A percentile compares a stretch with the other conserved stretches of the same genome.
Evolutionary conservation across 1,284 basidiomycete species (phyloP).

Genomic region (Irpex sp.): DNA sequence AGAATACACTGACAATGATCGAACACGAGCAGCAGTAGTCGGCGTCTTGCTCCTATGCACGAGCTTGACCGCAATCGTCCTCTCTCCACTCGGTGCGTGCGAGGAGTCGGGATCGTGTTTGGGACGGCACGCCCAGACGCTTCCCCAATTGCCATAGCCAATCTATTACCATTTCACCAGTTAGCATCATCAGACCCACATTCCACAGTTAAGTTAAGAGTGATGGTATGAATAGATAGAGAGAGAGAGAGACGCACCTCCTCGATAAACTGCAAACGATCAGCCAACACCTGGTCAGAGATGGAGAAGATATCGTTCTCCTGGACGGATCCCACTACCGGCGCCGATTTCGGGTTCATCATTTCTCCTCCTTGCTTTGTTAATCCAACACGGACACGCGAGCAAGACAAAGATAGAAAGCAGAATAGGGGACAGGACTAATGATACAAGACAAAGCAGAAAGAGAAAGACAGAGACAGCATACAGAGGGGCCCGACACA

Average conservation of each 20-base stretch:
- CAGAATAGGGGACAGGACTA: neutral
- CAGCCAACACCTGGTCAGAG: slow-evolving; percentile 58
- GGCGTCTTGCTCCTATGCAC: slow-evolving; percentile 76
- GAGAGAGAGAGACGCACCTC: slow-evolving; percentile 52
- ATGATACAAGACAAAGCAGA: neutral
- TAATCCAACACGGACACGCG: too few relatives aligned
- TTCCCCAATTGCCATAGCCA: slow-evolving; percentile 85
- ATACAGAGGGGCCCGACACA: too few relatives aligned
- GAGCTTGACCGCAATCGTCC: slow-evolving; percentile 81
- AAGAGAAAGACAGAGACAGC: neutral
- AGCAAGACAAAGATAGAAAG: too few relatives aligned
- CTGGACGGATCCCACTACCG: slow-evolving; percentile 1
- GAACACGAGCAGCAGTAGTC: slow-evolving; percentile 81
- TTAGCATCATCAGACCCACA: neutral
- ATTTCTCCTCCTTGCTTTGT: too few relatives aligned
- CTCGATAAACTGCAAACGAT: slow-evolving; percentile 67
- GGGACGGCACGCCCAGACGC: slow-evolving; percentile 70
- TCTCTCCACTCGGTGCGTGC: neutral
- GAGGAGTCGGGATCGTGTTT: slow-evolving; percentile 39
- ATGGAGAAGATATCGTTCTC: slow-evolving; percentile 45
- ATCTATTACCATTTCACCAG: slow-evolving; percentile 39
- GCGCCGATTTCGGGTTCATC: too few relatives aligned
- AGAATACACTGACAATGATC: slow-evolving; percentile 60
- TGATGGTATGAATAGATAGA: too few relatives aligned
- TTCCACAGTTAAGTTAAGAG: too few relatives aligned